Evolutionary conservation across 2,329 filamentous ascomycete species (phyloP), one percentile per base, ranked within the genome.

Genomic region (Capronia americana): DNA sequence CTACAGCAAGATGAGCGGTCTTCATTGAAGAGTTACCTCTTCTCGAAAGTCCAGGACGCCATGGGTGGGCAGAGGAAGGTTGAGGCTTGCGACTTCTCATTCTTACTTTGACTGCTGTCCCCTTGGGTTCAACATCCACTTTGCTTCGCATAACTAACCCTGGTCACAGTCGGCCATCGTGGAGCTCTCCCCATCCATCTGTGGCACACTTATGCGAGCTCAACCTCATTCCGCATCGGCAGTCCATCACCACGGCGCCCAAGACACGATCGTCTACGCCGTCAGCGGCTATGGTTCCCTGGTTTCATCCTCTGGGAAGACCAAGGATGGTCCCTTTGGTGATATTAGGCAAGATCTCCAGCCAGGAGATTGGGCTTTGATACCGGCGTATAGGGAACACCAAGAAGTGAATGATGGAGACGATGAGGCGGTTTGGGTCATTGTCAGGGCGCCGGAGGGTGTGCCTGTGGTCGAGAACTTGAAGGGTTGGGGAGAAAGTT

Each of bases 331-430:
- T 24, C 81, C 84, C 50, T 62, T 62, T 41, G 84, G 86, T 12
- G 83, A 83, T 55, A 84, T 84, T 67, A 83, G 84, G 38, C 83
- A 89, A 68, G 79, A 85, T 20, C 80, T 92, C 6, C 76, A 77
- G 1, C 81, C 86, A 0, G 90, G 90, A 0, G 89, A 92, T 75
- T 92, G 90, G 76, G 88, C 88, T 2, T 82, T 91, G 62, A 84
- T 92, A 12, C 90, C 90, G 0, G 85, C 88, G 0, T 91, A 85
- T 82, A 86, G 87, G 0, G 89, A 92, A 75, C 88, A 92, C 77
- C 88, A 91, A 75, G 84, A 89, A 61, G 80, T 88, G 23, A 92
- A 92, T 72, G 85, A 90, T 44, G 84, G 84, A 1, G 86, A 88
- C 51, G 83, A 85, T 34, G 86, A 89, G 55, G 79, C 89, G 1